Evolutionary conservation across 345 rosid genomes (phyloP).

Genomic region (Gynandropsis gynandra): DNA sequence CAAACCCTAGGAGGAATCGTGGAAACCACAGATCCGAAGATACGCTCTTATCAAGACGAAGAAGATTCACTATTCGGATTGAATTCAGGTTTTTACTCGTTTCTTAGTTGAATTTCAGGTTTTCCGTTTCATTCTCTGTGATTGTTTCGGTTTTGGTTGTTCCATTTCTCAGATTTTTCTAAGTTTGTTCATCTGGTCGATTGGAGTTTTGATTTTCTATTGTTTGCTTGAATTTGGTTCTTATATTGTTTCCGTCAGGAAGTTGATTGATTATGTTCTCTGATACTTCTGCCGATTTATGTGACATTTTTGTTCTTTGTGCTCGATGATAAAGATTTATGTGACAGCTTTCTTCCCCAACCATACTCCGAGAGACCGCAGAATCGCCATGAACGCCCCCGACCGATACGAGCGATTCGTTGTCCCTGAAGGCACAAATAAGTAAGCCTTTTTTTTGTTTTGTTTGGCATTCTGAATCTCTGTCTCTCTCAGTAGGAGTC

Average conservation of each 20-base stretch:
- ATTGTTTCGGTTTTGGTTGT: background rate
- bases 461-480: background rate
- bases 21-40: slow-evolving; percentile 17
- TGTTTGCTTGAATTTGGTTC: no score
- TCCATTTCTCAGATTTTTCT: background rate
- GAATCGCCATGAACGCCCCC: slow-evolving; percentile 71
- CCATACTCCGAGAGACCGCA: no score
- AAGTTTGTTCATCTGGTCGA: slow-evolving; percentile 11
- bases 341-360: no score
- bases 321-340: no score
- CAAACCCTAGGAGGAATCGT: slow-evolving; percentile 18
- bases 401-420: slow-evolving; percentile 89
- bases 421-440: slow-evolving; percentile 82
- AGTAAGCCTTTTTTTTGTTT: slow-evolving; percentile 38
- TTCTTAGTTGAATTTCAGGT: background rate
- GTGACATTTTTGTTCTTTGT: no score
- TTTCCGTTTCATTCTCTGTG: background rate
- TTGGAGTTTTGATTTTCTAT: background rate
- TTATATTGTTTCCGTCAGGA: no score
- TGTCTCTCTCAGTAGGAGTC: background rate
- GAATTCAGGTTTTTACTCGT: slow-evolving; percentile 11
- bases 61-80: slow-evolving; percentile 11
- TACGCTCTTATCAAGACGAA: slow-evolving; percentile 9
- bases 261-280: no score
- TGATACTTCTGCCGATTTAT: no score